A percentile compares a stretch with the other conserved stretches of the same genome.
These are phyloP conservation scores for Chamaecrista fasciculata DNA, from an alignment of 306 rosid genomes.

Conservation along the genomic window DNA sequence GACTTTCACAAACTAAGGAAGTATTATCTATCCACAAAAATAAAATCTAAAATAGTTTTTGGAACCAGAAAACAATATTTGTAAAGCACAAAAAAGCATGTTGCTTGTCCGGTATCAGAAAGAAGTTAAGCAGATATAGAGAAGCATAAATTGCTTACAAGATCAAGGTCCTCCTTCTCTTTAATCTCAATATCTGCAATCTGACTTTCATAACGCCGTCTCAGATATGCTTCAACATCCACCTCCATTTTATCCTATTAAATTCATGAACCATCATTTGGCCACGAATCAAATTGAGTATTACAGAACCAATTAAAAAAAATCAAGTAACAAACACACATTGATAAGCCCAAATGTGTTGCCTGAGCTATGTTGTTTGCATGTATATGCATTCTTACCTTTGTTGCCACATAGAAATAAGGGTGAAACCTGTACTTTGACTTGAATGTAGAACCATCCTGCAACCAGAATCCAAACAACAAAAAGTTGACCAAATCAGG, in stretches of 20 bases:
- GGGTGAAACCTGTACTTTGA: slow-evolving; percentile 82
- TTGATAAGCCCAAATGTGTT: slow-evolving; percentile 7
- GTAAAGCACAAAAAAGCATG: not conserved
- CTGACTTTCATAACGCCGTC: slow-evolving; percentile 78
- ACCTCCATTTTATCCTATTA: slow-evolving; percentile 72
- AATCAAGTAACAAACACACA: slow-evolving; percentile 18
- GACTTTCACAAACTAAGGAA: slow-evolving; percentile 22
- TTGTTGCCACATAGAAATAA: slow-evolving; percentile 81
- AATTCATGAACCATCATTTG: slow-evolving; percentile 28
- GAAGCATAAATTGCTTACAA: slow-evolving; percentile 58
- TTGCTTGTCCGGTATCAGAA: not conserved
- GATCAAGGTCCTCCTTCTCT: slow-evolving; percentile 92
- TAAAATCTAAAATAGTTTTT: not conserved
- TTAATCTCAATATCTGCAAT: slow-evolving; percentile 78
- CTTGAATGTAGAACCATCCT: slow-evolving; percentile 95
- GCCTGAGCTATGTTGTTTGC: not conserved
- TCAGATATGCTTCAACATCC: slow-evolving; percentile 84
- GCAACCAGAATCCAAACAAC: slow-evolving; percentile 40
- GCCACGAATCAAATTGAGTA: not conserved
- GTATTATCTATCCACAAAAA: slow-evolving; percentile 21
- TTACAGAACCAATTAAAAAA: slow-evolving; percentile 2
- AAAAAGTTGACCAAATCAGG: slow-evolving; percentile 13
- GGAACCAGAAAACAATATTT: slow-evolving; percentile 9
- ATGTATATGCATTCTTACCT: slow-evolving; percentile 45
- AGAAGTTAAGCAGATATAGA: slow-evolving; percentile 11